A percentile compares a stretch with the other conserved stretches of the same genome.
These are phyloP conservation scores for Benincasa hispida DNA, from an alignment of 306 rosid species.

Conservation along the genomic window DNA sequence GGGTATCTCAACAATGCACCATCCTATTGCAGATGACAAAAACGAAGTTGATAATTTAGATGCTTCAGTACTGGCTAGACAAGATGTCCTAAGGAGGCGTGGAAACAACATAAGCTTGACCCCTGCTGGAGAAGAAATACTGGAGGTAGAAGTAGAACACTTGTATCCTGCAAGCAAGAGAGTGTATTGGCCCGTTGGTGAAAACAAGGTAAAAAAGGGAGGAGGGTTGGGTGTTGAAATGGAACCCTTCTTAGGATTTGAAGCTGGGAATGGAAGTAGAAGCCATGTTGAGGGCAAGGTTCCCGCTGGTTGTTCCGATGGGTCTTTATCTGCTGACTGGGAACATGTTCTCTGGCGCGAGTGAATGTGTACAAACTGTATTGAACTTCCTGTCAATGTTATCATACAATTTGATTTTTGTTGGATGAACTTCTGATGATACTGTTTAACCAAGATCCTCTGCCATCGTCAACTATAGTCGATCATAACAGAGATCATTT, in stretches of 20 bases:
- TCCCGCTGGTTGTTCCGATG: constrained; percentile 29
- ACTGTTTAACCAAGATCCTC: neutral
- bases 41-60: constrained; percentile 18
- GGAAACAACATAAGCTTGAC: constrained; percentile 18
- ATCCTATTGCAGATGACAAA: constrained; percentile 16
- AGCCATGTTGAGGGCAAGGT: constrained; percentile 12
- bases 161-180: constrained; percentile 20
- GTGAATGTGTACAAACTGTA: neutral
- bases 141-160: neutral
- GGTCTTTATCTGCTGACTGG: constrained; percentile 65
- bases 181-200: constrained; percentile 13
- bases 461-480: neutral
- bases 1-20: constrained; percentile 12
- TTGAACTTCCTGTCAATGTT: neutral
- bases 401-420: neutral
- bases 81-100: constrained; percentile 31
- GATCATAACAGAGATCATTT: neutral
- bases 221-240: neutral
- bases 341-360: constrained; percentile 36
- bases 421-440: neutral
- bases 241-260: neutral
- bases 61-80: constrained; percentile 45
- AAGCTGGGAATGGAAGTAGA: constrained; percentile 16
- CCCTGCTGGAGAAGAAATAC: constrained; percentile 15
- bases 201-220: neutral